Evolutionary conservation across 2,329 filamentous ascomycete genomes (phyloP).

Genomic region (Coniochaeta hoffmannii): DNA sequence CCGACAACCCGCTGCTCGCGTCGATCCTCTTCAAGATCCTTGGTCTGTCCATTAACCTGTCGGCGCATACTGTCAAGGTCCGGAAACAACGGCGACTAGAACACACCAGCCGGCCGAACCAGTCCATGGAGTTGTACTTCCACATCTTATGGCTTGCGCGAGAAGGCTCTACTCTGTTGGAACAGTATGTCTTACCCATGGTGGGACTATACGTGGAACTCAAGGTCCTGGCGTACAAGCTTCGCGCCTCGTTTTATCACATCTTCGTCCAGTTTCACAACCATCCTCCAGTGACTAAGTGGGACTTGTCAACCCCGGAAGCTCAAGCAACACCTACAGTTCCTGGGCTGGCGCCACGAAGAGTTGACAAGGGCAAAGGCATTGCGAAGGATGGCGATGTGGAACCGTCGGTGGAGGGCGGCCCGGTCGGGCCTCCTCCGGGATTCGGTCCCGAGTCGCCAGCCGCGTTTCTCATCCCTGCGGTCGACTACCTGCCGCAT

Average conservation of each 20-base stretch:
- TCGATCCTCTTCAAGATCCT: constrained; percentile 84
- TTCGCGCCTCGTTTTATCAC: constrained; percentile 91
- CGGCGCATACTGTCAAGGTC: constrained; percentile 73
- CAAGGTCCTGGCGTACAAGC: constrained; percentile 83
- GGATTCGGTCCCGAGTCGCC: constrained; percentile 43
- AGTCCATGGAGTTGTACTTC: constrained; percentile 68
- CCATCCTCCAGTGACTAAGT: constrained; percentile 65
- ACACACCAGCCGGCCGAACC: constrained; percentile 59
- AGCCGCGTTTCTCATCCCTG: constrained; percentile 72
- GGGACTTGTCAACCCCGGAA: constrained; percentile 45
- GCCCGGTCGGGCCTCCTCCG: constrained; percentile 49
- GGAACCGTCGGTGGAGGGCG: constrained; percentile 44
- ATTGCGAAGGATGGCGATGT: constrained; percentile 34
- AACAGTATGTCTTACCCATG: constrained; percentile 81
- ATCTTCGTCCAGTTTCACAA: constrained; percentile 97
- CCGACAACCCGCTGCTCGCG: constrained; percentile 71
- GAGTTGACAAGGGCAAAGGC: constrained; percentile 41
- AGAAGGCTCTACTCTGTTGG: constrained; percentile 82
- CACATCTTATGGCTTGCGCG: constrained; percentile 94
- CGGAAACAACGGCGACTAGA: constrained; percentile 80
- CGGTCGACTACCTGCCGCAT: constrained; percentile 73
- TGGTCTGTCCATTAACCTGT: constrained; percentile 82
- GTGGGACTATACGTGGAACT: constrained; percentile 73
- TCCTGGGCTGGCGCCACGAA: constrained; percentile 23
- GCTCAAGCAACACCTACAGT: constrained; percentile 24